Evolutionary conservation across 2,329 filamentous ascomycete species (phyloP).

Genomic region (Mollisia scopiformis): DNA sequence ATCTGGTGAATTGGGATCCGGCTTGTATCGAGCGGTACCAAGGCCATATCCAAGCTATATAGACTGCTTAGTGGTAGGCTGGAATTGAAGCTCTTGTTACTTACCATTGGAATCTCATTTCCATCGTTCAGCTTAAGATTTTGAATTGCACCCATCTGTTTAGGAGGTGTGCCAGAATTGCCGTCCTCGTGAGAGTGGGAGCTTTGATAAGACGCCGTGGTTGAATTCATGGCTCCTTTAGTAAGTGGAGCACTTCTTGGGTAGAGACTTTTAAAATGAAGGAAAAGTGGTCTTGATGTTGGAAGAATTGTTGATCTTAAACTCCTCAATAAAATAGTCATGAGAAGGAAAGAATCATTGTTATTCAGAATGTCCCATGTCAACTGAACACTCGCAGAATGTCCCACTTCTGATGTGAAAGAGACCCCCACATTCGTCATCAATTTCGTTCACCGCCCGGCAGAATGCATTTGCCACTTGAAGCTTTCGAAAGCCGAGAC

Average conservation of each 20-base stretch:
- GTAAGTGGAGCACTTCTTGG: slow-evolving; percentile 21
- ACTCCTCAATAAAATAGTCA: slow-evolving; percentile 13
- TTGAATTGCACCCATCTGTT: slow-evolving; percentile 56
- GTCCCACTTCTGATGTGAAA: neutral
- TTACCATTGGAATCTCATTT: slow-evolving; percentile 70
- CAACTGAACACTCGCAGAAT: too few species aligned
- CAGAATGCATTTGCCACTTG: slow-evolving; percentile 14
- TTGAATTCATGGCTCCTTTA: slow-evolving; percentile 52
- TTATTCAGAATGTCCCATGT: too few species aligned
- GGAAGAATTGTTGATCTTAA: slow-evolving; percentile 1
- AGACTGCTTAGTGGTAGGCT: neutral
- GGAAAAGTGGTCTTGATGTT: neutral
- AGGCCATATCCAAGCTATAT: slow-evolving; percentile 74
- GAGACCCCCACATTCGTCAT: slow-evolving; percentile 1
- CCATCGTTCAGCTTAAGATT: slow-evolving; percentile 74
- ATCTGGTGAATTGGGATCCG: slow-evolving; percentile 42
- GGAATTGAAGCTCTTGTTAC: neutral
- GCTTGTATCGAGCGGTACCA: slow-evolving; percentile 68
- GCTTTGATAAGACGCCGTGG: slow-evolving; percentile 39
- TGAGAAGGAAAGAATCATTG: slow-evolving; percentile 2
- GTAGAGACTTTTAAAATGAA: neutral
- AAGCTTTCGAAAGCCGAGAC: slow-evolving; percentile 8
- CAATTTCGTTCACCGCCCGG: neutral
- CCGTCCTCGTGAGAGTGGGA: slow-evolving; percentile 22
- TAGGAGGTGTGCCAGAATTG: slow-evolving; percentile 77